A percentile compares a stretch with the other conserved stretches of the same genome.
phyloP scores from a whole-genome alignment of 2,329 filamentous ascomycete species.

The Ambrosiella beaveri region DNA sequence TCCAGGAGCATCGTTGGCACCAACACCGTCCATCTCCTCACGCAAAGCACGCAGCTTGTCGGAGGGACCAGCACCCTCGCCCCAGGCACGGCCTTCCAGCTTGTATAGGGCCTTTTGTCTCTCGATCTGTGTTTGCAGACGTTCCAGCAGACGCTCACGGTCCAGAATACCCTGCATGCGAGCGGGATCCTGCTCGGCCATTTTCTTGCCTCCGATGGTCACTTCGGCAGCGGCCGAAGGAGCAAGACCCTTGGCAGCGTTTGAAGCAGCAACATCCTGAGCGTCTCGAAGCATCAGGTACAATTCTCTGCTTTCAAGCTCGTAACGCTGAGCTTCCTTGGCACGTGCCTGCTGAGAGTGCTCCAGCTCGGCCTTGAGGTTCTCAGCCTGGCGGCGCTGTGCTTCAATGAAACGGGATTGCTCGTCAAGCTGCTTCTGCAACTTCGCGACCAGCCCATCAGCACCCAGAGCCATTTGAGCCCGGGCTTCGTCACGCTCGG shows the following conservation, averaged over 20 bases:
- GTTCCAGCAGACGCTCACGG: conserved; percentile 79
- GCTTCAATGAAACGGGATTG: conserved; percentile 82
- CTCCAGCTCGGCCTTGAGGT: conserved; percentile 74
- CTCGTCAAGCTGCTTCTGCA: conserved; percentile 88
- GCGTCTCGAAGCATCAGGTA: conserved; percentile 98
- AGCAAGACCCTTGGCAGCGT: conserved; percentile 38
- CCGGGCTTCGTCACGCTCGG: conserved; percentile 89
- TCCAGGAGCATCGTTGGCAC: conserved; percentile 23
- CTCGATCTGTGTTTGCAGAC: conserved; percentile 87
- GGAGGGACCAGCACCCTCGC: conserved; percentile 64
- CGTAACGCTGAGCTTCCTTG: conserved; percentile 84
- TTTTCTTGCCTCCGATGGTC: conserved; percentile 19
- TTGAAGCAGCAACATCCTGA: conserved; percentile 84
- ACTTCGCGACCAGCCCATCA: conserved; percentile 78
- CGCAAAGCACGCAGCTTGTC: conserved; percentile 81
- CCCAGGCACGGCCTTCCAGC: conserved; percentile 83
- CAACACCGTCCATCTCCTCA: conserved; percentile 73
- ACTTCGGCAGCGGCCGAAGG: conserved; percentile 1
- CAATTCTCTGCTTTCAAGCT: conserved; percentile 86
- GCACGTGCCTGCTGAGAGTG: conserved; percentile 71
- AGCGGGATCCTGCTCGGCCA: conserved; percentile 48
- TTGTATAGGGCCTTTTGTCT: conserved; percentile 96
- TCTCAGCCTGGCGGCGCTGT: conserved; percentile 69
- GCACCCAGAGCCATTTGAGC: conserved; percentile 78
- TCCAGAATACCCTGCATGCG: conserved; percentile 87